Evolutionary conservation across 2,329 filamentous ascomycete genomes (phyloP).

Genomic region (Tolypocladium cylindrosporum): DNA sequence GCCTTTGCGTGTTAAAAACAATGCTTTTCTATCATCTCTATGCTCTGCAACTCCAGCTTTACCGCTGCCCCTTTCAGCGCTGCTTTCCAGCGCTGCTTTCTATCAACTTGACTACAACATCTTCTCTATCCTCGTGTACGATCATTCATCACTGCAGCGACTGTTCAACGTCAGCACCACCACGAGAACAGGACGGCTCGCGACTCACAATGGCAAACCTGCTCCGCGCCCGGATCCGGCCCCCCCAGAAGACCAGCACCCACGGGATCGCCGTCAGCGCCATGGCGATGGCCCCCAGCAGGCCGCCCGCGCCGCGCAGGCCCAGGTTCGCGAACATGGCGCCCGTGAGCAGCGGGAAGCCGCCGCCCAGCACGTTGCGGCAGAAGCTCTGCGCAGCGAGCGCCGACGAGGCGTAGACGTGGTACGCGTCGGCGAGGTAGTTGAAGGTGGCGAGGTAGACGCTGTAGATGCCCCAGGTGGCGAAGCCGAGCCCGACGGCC

Average conservation of each 20-base stretch:
- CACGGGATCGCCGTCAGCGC: constrained; percentile 74
- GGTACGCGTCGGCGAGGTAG: constrained; percentile 83
- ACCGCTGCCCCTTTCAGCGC: no score
- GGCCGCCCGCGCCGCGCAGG: constrained; percentile 57
- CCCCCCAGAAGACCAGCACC: constrained; percentile 72
- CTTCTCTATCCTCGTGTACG: no score
- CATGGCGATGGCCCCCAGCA: constrained; percentile 64
- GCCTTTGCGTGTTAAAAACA: no score
- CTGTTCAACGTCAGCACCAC: neutral
- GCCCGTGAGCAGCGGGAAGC: constrained; percentile 68
- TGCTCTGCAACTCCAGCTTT: no score
- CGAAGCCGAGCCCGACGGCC: constrained; percentile 55
- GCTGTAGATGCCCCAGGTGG: constrained; percentile 77
- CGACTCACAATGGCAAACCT: constrained; percentile 59
- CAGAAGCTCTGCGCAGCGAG: constrained; percentile 81
- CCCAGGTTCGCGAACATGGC: constrained; percentile 66
- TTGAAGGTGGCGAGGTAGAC: constrained; percentile 89
- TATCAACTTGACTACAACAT: no score
- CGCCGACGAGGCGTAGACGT: constrained; percentile 74
- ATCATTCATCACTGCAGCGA: neutral
- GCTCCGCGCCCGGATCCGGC: constrained; percentile 63
- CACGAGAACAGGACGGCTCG: neutral
- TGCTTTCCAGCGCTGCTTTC: no score
- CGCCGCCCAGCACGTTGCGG: constrained; percentile 71
- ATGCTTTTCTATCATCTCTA: no score